Evolutionary conservation across 2,329 filamentous ascomycete genomes (phyloP).

Genomic region (Trichophyton verrucosum): DNA sequence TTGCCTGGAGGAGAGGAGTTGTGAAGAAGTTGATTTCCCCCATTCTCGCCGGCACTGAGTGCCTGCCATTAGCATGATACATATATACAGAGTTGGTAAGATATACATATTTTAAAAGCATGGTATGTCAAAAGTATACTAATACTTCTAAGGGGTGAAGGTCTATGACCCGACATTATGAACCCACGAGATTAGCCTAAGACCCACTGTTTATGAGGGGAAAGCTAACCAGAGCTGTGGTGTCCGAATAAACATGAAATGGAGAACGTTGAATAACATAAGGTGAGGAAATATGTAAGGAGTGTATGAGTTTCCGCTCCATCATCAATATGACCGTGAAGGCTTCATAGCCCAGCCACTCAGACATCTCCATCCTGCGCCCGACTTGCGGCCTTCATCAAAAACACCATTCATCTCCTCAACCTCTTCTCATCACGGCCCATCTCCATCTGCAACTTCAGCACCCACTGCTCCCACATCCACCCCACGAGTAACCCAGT

Average conservation of each 20-base stretch:
- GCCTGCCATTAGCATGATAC: too few relatives aligned
- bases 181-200: too few relatives aligned
- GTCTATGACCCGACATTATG: too few relatives aligned
- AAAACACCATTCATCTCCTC: conserved; percentile 46
- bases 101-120: too few relatives aligned
- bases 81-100: too few relatives aligned
- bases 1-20: too few relatives aligned
- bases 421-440: conserved; percentile 48
- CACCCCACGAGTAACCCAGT: conserved; percentile 74
- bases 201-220: too few relatives aligned
- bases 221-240: neutral
- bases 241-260: neutral
- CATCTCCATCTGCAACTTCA: conserved; percentile 78
- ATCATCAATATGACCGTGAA: neutral
- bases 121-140: too few relatives aligned
- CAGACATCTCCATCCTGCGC: conserved; percentile 48
- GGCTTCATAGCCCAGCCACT: conserved; percentile 49
- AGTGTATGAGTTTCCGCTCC: neutral
- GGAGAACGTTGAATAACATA: too few relatives aligned
- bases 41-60: too few relatives aligned
- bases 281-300: neutral
- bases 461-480: conserved; percentile 93
- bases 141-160: too few relatives aligned
- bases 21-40: too few relatives aligned
- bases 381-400: conserved; percentile 47